Evolutionary conservation across 768 basidiomycete genomes (phyloP), one percentile per base, ranked within the genome.

Genomic region (Podaxis sp.): DNA sequence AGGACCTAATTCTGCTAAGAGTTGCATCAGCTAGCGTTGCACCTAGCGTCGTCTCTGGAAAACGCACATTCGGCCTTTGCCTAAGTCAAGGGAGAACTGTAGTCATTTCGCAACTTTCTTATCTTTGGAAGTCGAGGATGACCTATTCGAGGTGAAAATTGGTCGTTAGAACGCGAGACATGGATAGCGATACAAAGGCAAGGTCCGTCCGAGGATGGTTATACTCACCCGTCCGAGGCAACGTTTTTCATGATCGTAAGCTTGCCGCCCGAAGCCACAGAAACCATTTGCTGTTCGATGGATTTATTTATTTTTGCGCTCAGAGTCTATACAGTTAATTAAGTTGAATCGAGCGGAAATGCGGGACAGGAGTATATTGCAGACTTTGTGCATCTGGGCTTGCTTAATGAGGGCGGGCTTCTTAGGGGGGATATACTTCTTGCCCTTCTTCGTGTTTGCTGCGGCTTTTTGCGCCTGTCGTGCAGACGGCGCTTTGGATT

Each of bases 271-370:
- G 92, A 94, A 2, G 95, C 95, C 6, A 94, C 94, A 54, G 86
- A 78, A 12, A 93, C 91, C 87, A 95, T 93, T 75, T 96, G 95
- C 59, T 84, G 82, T 73, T 98, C 95, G 69, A 98, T 95, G 22
- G 91, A 92, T 73, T 86, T 88, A 73, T 91, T 94, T 72, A 97
- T 95, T 77, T 95, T 95, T 56, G 93, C 90, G 63, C 90, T 90
- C 66, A 97, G 81, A 70, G 86, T 80, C 95, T 96, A 71, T 17
- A 17, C 50, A 51, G 22, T 22, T 49, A 41, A 5, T 5, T 38
- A 12, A 37, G 26, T 57, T 54, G n/a, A 49, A 20, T 13, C 50
- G 54, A 33, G 51, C 12, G 22, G 22, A 44, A 30, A 49, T 17
- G 28, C 26, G 26, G 56, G 56, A 22, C 22, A 30, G 36, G n/a